Conservation (phyloP, 1,139 yeast genomes). For the Geotrichum restrictum region DNA sequence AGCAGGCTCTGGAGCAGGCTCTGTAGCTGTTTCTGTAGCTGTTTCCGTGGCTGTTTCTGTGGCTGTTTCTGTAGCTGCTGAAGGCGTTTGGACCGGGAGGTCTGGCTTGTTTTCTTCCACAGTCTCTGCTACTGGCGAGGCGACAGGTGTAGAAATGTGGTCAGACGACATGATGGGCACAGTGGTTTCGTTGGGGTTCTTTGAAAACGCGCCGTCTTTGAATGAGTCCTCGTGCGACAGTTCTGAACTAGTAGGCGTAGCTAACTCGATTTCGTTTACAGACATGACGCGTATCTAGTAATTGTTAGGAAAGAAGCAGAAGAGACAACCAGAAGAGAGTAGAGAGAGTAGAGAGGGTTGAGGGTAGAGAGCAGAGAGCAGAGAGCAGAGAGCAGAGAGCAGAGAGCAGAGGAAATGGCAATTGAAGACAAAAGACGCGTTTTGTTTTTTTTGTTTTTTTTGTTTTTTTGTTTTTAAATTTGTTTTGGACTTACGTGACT, state of each 20-base stretch:
- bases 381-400: too few species aligned
- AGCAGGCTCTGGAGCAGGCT: not conserved
- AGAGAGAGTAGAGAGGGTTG: too few species aligned
- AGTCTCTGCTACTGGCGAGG: slow-evolving; percentile 7
- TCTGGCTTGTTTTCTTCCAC: not conserved
- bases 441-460: too few species aligned
- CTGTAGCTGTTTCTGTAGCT: not conserved
- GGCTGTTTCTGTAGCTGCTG: too few species aligned
- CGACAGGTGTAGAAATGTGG: slow-evolving; percentile 13
- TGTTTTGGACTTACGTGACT: too few species aligned
- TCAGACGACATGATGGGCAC: slow-evolving; percentile 9
- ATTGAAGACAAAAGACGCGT: not conserved
- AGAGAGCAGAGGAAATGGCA: too few species aligned
- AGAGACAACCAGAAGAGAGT: too few species aligned
- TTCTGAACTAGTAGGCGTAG: slow-evolving; percentile 15
- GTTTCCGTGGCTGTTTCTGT: too few species aligned
- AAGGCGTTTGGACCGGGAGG: too few species aligned
- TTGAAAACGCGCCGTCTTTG: slow-evolving; percentile 2
- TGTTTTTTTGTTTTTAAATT: too few species aligned
- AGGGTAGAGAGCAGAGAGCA: too few species aligned
- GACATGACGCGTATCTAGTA: slow-evolving; percentile 12
- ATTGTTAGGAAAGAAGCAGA: not conserved
- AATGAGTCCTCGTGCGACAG: slow-evolving; percentile 9
- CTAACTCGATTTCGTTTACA: slow-evolving; percentile 14
- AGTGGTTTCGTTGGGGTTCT: not conserved